Conservation (phyloP, 176 grass and related monocot genomes). For the Microstegium vimineum region DNA sequence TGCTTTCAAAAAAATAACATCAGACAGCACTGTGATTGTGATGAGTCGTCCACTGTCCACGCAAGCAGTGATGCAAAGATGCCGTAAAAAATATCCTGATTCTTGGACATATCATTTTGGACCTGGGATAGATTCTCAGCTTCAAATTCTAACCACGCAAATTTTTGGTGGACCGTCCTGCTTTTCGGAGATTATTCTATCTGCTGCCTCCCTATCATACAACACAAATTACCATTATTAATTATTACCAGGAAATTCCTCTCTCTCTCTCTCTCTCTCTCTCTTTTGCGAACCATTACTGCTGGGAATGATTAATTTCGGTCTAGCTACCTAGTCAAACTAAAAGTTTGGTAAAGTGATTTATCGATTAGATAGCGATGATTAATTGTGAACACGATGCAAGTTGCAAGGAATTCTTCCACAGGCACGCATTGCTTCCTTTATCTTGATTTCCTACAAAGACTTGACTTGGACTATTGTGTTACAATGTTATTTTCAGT, state of each 20-base stretch:
- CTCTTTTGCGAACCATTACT: too few relatives aligned
- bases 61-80: not conserved
- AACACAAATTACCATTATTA: not conserved
- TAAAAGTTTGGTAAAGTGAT: not conserved
- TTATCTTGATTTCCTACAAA: not conserved
- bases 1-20: not conserved
- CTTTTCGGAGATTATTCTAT: not conserved
- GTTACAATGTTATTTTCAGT: not conserved
- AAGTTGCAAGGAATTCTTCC: not conserved
- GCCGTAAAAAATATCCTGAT: not conserved
- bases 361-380: not conserved
- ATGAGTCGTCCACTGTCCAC: not conserved
- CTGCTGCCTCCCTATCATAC: not conserved
- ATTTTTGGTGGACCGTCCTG: not conserved
- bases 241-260: too few relatives aligned
- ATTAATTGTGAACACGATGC: not conserved
- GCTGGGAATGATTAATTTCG: not conserved
- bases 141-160: not conserved
- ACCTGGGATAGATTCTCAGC: not conserved
- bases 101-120: not conserved
- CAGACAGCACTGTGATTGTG: not conserved
- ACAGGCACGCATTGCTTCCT: not conserved
- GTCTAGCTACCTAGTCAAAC: not conserved
- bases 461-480: conserved; percentile 6
- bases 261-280: too few relatives aligned